Evolutionary conservation across 352 stramenopile genomes (phyloP), one percentile per base, ranked within the genome.

Genomic region (Blastocystis sp.): DNA sequence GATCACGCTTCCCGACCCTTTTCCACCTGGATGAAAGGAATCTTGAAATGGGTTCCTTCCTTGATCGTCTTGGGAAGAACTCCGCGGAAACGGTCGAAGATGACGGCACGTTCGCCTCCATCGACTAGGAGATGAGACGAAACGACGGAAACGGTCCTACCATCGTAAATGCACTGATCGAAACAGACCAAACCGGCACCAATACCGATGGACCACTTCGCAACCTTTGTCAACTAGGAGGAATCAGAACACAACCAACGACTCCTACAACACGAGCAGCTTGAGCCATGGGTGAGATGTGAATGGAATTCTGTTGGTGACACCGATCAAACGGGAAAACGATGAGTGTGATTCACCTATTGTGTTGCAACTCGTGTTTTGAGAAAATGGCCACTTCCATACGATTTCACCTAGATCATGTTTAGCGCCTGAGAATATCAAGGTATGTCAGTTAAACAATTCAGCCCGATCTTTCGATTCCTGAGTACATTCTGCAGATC

Each of bases 41-140:
- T 97, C 89, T 98, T 94, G 88, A 99, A 98, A 90, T 99, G 95
- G 84, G 96, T 98, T 88, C 97, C 97, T 90, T 99, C 96, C 76
- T 92, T 93, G 36, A 96, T 90, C 34, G 94, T 94, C 88, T 97
- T 92, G 72, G 94, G 91, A 75, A 97, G 89, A 87, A 99, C 95
- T 91, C 96, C 97, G 42, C 96, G 91, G 85, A 98, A 93, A 89
- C 94, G 93, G 90, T 99, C 96, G 89, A 98, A 99, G 88, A 99
- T 97, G 57, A 99, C 96, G 51, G 95, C 97, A 44, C 95, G 92
- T 90, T 99, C 92, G 72, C 97, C 97, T 49, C 95, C 96, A 87
- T 99, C 96, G 38, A 99, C 97, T 76, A 44, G 38, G 36, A 85
- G 24, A 24, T 34, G 34, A 40, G n/a, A 84, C 84, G 32, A 49